phyloP scores from a whole-genome alignment of 2,329 filamentous ascomycete species.

The Massarina eburnea region DNA sequence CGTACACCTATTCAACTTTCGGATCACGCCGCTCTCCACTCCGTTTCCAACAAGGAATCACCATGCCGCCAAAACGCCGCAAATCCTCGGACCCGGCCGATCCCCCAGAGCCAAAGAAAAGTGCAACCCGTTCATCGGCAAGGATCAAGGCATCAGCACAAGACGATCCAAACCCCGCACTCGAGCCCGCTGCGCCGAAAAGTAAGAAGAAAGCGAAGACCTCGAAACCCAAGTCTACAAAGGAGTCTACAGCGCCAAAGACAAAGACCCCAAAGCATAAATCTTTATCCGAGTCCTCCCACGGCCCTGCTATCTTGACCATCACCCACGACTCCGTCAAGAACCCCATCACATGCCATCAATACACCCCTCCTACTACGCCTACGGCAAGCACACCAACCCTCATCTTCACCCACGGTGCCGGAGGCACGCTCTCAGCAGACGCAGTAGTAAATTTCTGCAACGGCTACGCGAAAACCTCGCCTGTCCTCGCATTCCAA shows the following conservation, averaged over 20 bases:
- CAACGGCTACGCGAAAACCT: conserved; percentile 33
- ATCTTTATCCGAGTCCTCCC: no score
- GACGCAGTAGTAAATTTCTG: conserved; percentile 45
- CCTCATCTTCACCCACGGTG: conserved; percentile 50
- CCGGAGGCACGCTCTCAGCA: conserved; percentile 45
- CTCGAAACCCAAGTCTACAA: neutral
- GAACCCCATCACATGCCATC: conserved; percentile 22
- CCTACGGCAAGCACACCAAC: neutral
- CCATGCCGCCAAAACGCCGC: conserved; percentile 10
- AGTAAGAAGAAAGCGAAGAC: neutral
- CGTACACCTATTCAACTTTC: no score
- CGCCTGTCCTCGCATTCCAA: conserved; percentile 40
- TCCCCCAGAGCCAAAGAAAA: conserved; percentile 10
- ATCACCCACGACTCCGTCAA: conserved; percentile 19
- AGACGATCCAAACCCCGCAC: neutral
- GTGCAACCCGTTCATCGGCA: conserved; percentile 7
- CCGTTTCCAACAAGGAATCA: no score
- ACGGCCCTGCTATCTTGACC: conserved; percentile 5
- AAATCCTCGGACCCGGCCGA: neutral
- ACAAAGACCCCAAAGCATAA: no score
- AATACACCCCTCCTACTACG: conserved; percentile 9
- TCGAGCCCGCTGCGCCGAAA: neutral
- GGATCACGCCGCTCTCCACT: neutral
- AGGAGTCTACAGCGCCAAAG: neutral
- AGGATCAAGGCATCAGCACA: neutral